Conservation (phyloP, 768 basidiomycete genomes). For the Clathrus columnatus region DNA sequence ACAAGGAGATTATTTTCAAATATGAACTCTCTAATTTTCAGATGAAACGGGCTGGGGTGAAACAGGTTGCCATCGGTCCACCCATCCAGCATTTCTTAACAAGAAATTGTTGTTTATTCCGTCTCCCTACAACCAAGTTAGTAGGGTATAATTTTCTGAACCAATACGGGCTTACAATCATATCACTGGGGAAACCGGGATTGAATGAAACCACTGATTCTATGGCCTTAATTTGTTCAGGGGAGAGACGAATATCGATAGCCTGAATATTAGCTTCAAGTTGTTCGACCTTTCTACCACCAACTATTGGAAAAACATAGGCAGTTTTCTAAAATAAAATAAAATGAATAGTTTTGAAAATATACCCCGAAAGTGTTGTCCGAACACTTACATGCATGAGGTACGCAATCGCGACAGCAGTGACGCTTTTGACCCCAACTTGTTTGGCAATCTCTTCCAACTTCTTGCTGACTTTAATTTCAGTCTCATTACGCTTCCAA, state of each 20-base stretch:
- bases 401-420: constrained; percentile 1
- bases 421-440: constrained; percentile 5
- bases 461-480: constrained; percentile 10
- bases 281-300: constrained; percentile 18
- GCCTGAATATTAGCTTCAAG: constrained; percentile 17
- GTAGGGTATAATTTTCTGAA: background rate
- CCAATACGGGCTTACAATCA: background rate
- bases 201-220: constrained; percentile 10
- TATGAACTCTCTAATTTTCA: too few relatives aligned
- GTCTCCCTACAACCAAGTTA: background rate
- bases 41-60: too few relatives aligned
- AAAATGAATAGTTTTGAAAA: constrained; percentile 41
- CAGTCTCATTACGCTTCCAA: constrained; percentile 9
- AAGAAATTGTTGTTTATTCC: background rate
- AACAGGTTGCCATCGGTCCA: background rate
- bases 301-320: constrained; percentile 19
- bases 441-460: constrained; percentile 14
- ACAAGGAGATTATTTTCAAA: too few relatives aligned
- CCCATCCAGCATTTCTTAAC: background rate
- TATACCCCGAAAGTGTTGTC: background rate
- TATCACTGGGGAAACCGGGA: constrained; percentile 10
- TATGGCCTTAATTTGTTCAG: constrained; percentile 11
- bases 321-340: constrained; percentile 35
- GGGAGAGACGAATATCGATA: constrained; percentile 7
- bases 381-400: background rate